Conservation (phyloP, 1,139 yeast species). For the Torulaspora globosa region DNA sequence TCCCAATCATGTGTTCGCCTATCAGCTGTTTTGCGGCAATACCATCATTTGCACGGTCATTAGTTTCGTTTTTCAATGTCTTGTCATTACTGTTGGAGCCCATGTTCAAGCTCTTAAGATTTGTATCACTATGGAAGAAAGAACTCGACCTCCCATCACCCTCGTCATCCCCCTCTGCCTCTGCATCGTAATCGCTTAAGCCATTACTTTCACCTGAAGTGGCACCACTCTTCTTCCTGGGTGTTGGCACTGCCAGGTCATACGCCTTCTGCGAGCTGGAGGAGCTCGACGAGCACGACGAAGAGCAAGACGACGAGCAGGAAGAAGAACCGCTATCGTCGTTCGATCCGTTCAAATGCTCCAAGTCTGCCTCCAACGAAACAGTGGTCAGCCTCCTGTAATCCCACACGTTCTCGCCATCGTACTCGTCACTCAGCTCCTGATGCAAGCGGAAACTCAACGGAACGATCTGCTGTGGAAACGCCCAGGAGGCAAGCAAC, state of each 20-base stretch:
- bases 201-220: not conserved
- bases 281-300: conserved; percentile 2
- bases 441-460: conserved; percentile 82
- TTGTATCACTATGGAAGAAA: conserved; percentile 7
- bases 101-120: conserved; percentile 6
- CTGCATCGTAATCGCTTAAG: conserved; percentile 1
- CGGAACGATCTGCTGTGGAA: conserved; percentile 92
- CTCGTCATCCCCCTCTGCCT: conserved; percentile 15
- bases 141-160: conserved; percentile 8
- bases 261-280: not conserved
- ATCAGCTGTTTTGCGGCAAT: conserved; percentile 1
- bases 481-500: conserved; percentile 88
- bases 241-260: conserved; percentile 3
- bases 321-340: conserved; percentile 2
- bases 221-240: conserved; percentile 5
- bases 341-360: conserved; percentile 25
- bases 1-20: not conserved
- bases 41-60: not conserved
- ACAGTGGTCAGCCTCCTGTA: conserved; percentile 84
- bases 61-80: not conserved
- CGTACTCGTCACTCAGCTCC: conserved; percentile 68
- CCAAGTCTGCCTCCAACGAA: conserved; percentile 78
- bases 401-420: conserved; percentile 88
- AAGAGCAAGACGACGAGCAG: conserved; percentile 5
- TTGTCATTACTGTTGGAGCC: conserved; percentile 4